Evolutionary conservation across 371 early-diverging fungal species (phyloP), one percentile per base, ranked within the genome.

Genomic region (Blastocladiella emersonii): DNA sequence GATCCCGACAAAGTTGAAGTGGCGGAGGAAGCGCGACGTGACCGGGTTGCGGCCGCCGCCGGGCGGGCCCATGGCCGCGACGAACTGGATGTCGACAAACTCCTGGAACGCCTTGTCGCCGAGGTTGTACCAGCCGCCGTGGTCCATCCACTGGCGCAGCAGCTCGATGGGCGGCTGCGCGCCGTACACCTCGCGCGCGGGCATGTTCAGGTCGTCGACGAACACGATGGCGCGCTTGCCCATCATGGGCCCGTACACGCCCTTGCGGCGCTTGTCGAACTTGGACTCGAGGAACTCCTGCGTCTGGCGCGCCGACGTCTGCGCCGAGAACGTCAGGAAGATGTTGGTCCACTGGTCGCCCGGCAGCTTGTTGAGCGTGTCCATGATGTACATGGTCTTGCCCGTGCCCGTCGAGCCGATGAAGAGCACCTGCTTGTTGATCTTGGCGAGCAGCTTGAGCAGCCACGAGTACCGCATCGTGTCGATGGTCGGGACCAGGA

Each of bases 151-250:
- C 63, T 82, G 82, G 17, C 82, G 70, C 7, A 82, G 67, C 8
- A 82, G 68, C 63, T 82, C 82, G 43, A 82, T 69, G 0, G 82
- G 78, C 6, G 82, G 82, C 63, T 82, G 82, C 2, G 82, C 82
- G 19, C 74, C 73, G 66, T 78, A 81, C 7, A 80, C 67, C 61
- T 82, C 82, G 0, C 78, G 63, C 62, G 69, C 69, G 8, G 81
- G 81, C 82, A 82, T 82, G 68, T 82, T 81, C 43, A 80, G 66
- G 56, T 82, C 81, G 63, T 82, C 82, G 27, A 82, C 70, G 64
- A 82, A 80, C 0, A 82, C 39, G 10, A 77, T 70, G 64, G 62
- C 77, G 36, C 67, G 64, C 64, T 77, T 79, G 25, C 82, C 82
- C 17, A 80, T 69, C 0, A 79, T 76, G 3, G 81, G 82, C 0